A percentile compares a stretch with the other conserved stretches of the same genome.
These are phyloP conservation scores for Ilyonectria robusta DNA, from an alignment of 2,329 filamentous ascomycete species.

Conservation along the genomic window DNA sequence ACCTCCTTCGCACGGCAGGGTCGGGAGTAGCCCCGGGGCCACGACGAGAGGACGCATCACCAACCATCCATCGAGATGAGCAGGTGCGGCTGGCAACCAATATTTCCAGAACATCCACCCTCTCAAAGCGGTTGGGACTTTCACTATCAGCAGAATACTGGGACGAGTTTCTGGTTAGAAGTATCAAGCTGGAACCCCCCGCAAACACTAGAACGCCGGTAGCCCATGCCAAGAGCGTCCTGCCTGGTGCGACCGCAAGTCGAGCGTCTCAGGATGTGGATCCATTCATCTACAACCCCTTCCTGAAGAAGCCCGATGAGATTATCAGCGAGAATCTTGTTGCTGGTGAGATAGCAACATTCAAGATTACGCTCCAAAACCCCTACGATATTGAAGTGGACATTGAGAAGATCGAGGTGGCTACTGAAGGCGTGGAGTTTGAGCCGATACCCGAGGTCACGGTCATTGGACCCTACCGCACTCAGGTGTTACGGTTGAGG, in stretches of 20 bases:
- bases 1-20: constrained; percentile 86
- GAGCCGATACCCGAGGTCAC: constrained; percentile 75
- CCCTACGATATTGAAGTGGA: constrained; percentile 94
- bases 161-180: constrained; percentile 94
- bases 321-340: constrained; percentile 79
- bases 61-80: constrained; percentile 83
- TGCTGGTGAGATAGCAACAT: constrained; percentile 81
- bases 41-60: constrained; percentile 77
- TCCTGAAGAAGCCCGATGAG: constrained; percentile 77
- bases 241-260: constrained; percentile 65
- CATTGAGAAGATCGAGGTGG: constrained; percentile 84
- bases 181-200: constrained; percentile 77
- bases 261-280: constrained; percentile 75
- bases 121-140: constrained; percentile 83
- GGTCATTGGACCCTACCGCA: constrained; percentile 83
- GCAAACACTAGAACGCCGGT: constrained; percentile 74
- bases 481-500: constrained; percentile 81
- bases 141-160: constrained; percentile 87
- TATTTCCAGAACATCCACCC: constrained; percentile 84
- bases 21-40: constrained; percentile 82
- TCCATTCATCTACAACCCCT: constrained; percentile 97
- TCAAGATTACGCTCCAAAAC: constrained; percentile 90
- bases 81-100: constrained; percentile 88
- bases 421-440: constrained; percentile 81
- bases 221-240: constrained; percentile 71